Base-by-base conservation (phyloP, 768 basidiomycete genomes). In the Pholiota microspora region DNA sequence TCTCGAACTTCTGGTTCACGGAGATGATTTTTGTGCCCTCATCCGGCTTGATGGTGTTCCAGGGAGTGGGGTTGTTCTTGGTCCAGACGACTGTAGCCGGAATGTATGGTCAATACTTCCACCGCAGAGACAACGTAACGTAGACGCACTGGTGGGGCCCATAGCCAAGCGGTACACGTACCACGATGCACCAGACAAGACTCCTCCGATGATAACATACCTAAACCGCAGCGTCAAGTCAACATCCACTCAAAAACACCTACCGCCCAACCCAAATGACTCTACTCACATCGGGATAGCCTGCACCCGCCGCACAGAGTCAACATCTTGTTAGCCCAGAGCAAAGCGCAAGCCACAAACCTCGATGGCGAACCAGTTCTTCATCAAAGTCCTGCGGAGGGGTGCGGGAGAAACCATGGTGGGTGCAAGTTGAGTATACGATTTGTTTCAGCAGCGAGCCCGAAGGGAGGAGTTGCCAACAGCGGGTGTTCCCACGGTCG, bases 61-160 rank as follows among this genome's bases (percentile, higher is more conserved):
- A 94, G n/a, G 93, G 93, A 18, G 85, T 85, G 31, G 92, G 92
- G 78, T 95, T 94, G 68, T 42, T 80, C 62, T 80, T 81, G 52
- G 79, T 79, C 80, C 81, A 81, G 59, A 80, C 65, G 48, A 80
- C 81, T 81, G 52, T n/a, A 50, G 28, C n/a, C 21, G 16, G 28
- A 12, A 15, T 31, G 25, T 10, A 10, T 48, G 48, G 28, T 54
- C 55, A 25, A 54, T 27, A 48, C 34, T 12, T 21, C 31, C 27
- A 50, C n/a, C n/a, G 12, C 42, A 18, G 12, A 42, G 21, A 44
- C 18, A 35, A 36, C 47, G 24, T 31, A 32, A 12, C 59, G 8
- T 40, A 48, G 18, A 70, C 78, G 65, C 59, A 85, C 84, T 73
- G 23, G 63, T 69, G 24, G 83, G 80, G 16, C 85, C 84, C 52